These are phyloP conservation scores for Phytophthora ramorum DNA, from an alignment of 352 stramenopile species.

Conservation along the genomic window DNA sequence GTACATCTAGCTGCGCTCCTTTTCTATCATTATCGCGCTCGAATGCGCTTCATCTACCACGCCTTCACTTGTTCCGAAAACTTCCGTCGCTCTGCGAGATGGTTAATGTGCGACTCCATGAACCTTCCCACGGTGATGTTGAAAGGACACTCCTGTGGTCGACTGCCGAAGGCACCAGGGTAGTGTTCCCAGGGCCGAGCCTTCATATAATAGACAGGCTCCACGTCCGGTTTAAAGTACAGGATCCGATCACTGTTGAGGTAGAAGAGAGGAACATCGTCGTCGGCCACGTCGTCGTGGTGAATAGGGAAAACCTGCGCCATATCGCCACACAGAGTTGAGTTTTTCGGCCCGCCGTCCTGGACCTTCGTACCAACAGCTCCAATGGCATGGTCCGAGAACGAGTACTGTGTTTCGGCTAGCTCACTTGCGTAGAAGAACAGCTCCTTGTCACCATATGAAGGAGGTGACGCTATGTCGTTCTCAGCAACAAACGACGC, in stretches of 20 bases:
- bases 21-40: constrained; percentile 9
- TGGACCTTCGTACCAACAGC: constrained; percentile 43
- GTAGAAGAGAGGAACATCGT: constrained; percentile 46
- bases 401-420: constrained; percentile 49
- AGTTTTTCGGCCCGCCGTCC: constrained; percentile 34
- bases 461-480: constrained; percentile 37
- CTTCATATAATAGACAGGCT: constrained; percentile 52
- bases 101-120: constrained; percentile 33
- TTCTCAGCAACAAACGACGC: constrained; percentile 45
- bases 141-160: constrained; percentile 53
- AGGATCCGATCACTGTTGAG: constrained; percentile 66
- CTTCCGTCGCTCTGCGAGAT: constrained; percentile 42
- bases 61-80: constrained; percentile 40
- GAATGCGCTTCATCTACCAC: constrained; percentile 17
- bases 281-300: constrained; percentile 20
- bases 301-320: constrained; percentile 58
- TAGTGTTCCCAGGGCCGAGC: constrained; percentile 44
- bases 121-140: constrained; percentile 45
- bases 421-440: constrained; percentile 53
- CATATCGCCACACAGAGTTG: constrained; percentile 55
- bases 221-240: constrained; percentile 37
- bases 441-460: constrained; percentile 57
- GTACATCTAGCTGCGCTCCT: constrained; percentile 9
- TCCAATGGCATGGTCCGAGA: constrained; percentile 52
- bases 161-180: constrained; percentile 44